Conservation (phyloP, 2,329 filamentous ascomycete genomes). For the Phyllosticta ampelicida region DNA sequence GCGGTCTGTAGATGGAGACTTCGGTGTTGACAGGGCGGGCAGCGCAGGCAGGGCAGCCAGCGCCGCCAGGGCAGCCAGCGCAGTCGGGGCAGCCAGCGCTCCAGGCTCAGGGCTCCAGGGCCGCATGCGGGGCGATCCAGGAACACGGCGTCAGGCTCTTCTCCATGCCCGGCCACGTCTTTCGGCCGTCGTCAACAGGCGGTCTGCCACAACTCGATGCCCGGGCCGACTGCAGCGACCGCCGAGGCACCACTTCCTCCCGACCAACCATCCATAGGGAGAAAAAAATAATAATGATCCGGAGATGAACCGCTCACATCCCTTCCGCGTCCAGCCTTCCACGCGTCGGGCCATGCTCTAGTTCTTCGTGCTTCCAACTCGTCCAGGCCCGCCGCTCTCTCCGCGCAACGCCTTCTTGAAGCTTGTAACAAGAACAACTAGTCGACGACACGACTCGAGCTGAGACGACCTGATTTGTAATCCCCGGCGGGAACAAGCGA, state of each 20-base stretch:
- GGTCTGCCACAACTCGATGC: neutral
- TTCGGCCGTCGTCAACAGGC: neutral
- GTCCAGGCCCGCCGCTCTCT: no score
- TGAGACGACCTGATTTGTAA: neutral
- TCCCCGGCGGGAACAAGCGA: neutral
- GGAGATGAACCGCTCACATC: no score
- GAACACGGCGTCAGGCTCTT: neutral
- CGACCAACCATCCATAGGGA: neutral
- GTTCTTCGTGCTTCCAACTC: no score
- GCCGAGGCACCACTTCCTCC: neutral
- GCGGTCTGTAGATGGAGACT: neutral
- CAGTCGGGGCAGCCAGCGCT: neutral
- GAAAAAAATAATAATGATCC: neutral
- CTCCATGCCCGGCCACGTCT: neutral
- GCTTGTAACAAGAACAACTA: no score
- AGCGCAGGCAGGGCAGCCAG: neutral
- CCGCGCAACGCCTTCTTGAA: no score
- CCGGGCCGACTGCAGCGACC: neutral
- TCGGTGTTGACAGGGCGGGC: conserved; percentile 5
- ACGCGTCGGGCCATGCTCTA: neutral
- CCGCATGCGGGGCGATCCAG: conserved; percentile 4
- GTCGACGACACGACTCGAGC: no score
- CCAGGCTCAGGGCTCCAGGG: neutral
- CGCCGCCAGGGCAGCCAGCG: neutral
- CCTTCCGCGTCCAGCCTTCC: no score